Conservation (phyloP, 2,329 filamentous ascomycete genomes). For the Cryphonectria radicalis region DNA sequence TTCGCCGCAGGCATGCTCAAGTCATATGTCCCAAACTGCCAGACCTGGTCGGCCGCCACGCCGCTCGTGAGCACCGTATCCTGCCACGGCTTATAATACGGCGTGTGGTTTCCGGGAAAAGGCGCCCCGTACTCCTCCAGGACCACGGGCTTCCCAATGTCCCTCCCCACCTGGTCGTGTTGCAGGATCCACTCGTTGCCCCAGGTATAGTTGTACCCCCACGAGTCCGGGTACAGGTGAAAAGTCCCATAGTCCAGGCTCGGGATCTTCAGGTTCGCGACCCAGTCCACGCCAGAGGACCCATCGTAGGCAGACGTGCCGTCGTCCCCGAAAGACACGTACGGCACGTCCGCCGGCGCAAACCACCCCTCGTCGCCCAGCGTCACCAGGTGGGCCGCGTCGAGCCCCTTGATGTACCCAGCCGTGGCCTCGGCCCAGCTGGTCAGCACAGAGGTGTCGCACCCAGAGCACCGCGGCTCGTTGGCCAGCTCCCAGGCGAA, state of each 20-base stretch:
- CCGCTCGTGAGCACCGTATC: constrained; percentile 27
- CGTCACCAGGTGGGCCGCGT: constrained; percentile 63
- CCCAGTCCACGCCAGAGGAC: constrained; percentile 57
- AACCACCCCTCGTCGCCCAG: constrained; percentile 59
- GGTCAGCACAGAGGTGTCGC: constrained; percentile 59
- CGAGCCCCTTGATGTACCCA: constrained; percentile 65
- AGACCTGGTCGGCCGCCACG: constrained; percentile 29
- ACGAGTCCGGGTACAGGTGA: constrained; percentile 43
- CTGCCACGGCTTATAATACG: constrained; percentile 27
- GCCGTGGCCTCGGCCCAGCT: constrained; percentile 62
- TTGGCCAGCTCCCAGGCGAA: constrained; percentile 59
- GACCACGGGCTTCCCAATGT: constrained; percentile 27
- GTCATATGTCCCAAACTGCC: constrained; percentile 29
- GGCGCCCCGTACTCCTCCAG: constrained; percentile 30
- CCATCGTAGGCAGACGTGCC: constrained; percentile 54
- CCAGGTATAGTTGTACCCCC: constrained; percentile 27
- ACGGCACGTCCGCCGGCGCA: constrained; percentile 34
- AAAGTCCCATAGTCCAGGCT: constrained; percentile 57
- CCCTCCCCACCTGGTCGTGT: constrained; percentile 23
- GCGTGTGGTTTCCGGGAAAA: constrained; percentile 24
- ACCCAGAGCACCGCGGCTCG: constrained; percentile 64
- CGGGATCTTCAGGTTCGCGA: constrained; percentile 52
- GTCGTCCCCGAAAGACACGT: constrained; percentile 32
- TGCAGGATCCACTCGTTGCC: constrained; percentile 27
- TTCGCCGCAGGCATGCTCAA: constrained; percentile 18